Conservation (phyloP, 176 grass and related monocot genomes). For the Themeda triandra region DNA sequence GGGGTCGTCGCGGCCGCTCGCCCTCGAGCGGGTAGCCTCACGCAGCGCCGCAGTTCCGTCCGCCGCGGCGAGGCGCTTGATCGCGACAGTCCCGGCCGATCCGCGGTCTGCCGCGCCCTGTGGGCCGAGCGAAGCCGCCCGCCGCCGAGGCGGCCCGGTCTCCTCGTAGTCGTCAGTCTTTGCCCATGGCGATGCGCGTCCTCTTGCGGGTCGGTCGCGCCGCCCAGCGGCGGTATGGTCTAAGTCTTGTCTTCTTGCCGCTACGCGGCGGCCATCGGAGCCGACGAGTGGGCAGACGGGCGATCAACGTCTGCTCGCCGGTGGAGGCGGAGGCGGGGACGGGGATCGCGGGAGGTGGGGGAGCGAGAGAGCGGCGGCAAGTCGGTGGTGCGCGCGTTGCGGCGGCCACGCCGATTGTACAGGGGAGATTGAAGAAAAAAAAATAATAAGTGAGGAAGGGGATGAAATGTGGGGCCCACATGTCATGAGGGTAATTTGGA, state of each 20-base stretch:
- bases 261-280: background rate
- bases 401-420: too few relatives aligned
- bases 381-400: background rate
- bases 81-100: background rate
- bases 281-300: background rate
- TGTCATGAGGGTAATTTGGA: too few relatives aligned
- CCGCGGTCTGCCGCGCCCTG: conserved; percentile 2
- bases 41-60: background rate
- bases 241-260: too few relatives aligned
- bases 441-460: too few relatives aligned
- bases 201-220: background rate
- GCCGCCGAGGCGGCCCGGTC: background rate
- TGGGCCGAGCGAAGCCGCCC: background rate
- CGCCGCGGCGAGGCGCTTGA: background rate
- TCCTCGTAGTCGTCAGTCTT: background rate
- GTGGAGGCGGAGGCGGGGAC: too few relatives aligned
- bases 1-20: background rate
- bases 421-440: too few relatives aligned
- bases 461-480: too few relatives aligned
- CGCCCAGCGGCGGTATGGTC: too few relatives aligned
- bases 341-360: background rate
- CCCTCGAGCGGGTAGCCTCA: background rate
- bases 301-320: background rate
- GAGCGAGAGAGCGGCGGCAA: background rate
- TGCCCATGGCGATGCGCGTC: background rate